Percentiles rank a stretch among this genome's conserved stretches.
phyloP scores from a whole-genome alignment of 2,329 filamentous ascomycete genomes.

The Colletotrichum costaricense region DNA sequence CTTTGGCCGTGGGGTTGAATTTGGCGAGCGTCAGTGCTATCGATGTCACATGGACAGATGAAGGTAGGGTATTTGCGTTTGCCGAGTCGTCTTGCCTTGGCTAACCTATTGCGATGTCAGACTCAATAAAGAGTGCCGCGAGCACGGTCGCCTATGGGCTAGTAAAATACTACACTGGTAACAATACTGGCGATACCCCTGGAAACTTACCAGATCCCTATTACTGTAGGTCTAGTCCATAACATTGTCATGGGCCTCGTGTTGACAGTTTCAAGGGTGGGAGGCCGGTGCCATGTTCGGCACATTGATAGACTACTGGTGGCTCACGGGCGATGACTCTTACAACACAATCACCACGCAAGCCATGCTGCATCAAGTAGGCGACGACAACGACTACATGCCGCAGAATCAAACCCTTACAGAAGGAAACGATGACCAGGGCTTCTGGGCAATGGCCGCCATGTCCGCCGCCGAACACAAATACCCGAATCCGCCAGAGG shows the following conservation, averaged over 20 bases:
- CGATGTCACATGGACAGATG: slow-evolving; percentile 19
- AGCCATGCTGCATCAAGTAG: slow-evolving; percentile 70
- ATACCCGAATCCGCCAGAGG: slow-evolving; percentile 74
- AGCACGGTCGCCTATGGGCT: slow-evolving; percentile 50
- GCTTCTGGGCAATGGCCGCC: slow-evolving; percentile 85
- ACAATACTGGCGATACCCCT: slow-evolving; percentile 67
- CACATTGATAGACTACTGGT: slow-evolving; percentile 78
- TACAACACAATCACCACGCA: slow-evolving; percentile 72
- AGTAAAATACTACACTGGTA: slow-evolving; percentile 59
- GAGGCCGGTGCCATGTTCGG: slow-evolving; percentile 79
- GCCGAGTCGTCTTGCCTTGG: too few relatives aligned
- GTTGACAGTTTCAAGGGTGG: slow-evolving; percentile 65
- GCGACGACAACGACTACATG: slow-evolving; percentile 71
- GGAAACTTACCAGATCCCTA: slow-evolving; percentile 71
- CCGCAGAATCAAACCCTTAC: slow-evolving; percentile 72
- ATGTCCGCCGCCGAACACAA: slow-evolving; percentile 83
- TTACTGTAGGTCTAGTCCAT: slow-evolving; percentile 49
- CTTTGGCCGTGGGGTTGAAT: slow-evolving; percentile 4
- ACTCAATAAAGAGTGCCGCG: slow-evolving; percentile 50
- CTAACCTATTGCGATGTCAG: slow-evolving; percentile 1
- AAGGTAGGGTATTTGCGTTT: not conserved
- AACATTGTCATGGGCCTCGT: slow-evolving; percentile 48
- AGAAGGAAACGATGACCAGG: slow-evolving; percentile 79
- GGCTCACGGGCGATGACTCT: slow-evolving; percentile 73
- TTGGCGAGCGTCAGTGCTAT: slow-evolving; percentile 10